A percentile compares a stretch with the other conserved stretches of the same genome.
Evolutionary conservation across 768 basidiomycete species (phyloP).

Genomic region (Pleurotus citrinopileatus): DNA sequence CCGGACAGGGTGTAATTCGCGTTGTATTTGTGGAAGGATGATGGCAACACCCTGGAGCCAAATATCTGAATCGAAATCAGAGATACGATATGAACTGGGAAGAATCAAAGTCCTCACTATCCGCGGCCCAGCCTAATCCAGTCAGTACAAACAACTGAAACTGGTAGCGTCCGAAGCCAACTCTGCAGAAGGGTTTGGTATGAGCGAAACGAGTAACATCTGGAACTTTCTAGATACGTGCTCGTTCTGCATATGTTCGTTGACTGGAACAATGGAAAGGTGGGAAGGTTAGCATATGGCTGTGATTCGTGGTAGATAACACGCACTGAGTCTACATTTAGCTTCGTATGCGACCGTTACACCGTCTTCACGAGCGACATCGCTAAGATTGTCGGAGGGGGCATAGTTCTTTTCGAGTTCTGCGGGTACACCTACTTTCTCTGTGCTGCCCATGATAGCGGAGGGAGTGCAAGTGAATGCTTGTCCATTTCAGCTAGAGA

Average conservation of each 20-base stretch:
- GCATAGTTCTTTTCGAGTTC: not conserved
- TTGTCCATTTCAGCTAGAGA: not conserved
- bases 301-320: not conserved
- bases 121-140: slow-evolving; percentile 48
- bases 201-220: not conserved
- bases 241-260: slow-evolving; percentile 45
- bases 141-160: slow-evolving; percentile 42
- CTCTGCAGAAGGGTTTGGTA: slow-evolving; percentile 26
- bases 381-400: not conserved
- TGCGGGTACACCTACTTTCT: not conserved
- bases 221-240: slow-evolving; percentile 18
- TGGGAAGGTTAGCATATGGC: not conserved
- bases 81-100: too few species aligned
- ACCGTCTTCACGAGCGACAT: not conserved
- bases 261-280: slow-evolving; percentile 32
- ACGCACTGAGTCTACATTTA: not conserved
- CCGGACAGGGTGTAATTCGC: slow-evolving; percentile 38
- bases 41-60: slow-evolving; percentile 49
- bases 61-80: slow-evolving; percentile 25
- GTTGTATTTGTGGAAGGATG: slow-evolving; percentile 40
- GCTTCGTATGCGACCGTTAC: not conserved
- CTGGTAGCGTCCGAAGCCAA: slow-evolving; percentile 51
- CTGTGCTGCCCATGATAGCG: not conserved
- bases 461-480: not conserved
- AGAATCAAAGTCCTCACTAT: slow-evolving; percentile 32